phyloP scores from a whole-genome alignment of 805 yeast genomes.

The Cyberlindnera maritima region DNA sequence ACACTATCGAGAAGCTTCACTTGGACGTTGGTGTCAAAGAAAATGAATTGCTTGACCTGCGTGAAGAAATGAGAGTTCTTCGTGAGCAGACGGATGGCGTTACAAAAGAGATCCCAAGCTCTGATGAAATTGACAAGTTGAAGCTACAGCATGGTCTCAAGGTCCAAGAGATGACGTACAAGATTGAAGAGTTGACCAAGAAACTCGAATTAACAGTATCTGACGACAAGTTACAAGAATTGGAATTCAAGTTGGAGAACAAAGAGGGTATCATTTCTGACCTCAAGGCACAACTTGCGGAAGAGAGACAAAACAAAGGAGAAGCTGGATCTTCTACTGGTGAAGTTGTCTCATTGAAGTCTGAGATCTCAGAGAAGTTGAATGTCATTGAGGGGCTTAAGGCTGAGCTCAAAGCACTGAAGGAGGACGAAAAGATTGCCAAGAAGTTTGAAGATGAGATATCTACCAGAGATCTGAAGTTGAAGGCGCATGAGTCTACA shows the following conservation, averaged over 20 bases:
- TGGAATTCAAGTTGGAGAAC: slow-evolving; percentile 19
- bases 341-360: not conserved
- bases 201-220: slow-evolving; percentile 6
- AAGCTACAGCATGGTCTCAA: slow-evolving; percentile 7
- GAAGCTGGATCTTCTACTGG: not conserved
- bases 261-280: slow-evolving; percentile 22
- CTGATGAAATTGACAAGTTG: slow-evolving; percentile 1
- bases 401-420: not conserved
- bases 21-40: slow-evolving; percentile 11
- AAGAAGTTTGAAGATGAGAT: slow-evolving; percentile 3
- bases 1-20: slow-evolving; percentile 2
- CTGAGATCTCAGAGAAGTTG: slow-evolving; percentile 1
- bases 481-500: slow-evolving; percentile 1
- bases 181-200: slow-evolving; percentile 13
- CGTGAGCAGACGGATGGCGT: slow-evolving; percentile 1
- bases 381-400: slow-evolving; percentile 2
- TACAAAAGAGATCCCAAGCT: not conserved
- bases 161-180: slow-evolving; percentile 5
- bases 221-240: slow-evolving; percentile 19
- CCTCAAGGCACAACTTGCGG: slow-evolving; percentile 9
- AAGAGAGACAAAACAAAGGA: not conserved
- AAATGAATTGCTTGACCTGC: slow-evolving; percentile 4
- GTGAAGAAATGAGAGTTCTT: slow-evolving; percentile 2
- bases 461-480: not conserved
- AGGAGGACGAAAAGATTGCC: not conserved